Conservation (phyloP, 2,329 filamentous ascomycete species). For the Aureobasidium sp. region DNA sequence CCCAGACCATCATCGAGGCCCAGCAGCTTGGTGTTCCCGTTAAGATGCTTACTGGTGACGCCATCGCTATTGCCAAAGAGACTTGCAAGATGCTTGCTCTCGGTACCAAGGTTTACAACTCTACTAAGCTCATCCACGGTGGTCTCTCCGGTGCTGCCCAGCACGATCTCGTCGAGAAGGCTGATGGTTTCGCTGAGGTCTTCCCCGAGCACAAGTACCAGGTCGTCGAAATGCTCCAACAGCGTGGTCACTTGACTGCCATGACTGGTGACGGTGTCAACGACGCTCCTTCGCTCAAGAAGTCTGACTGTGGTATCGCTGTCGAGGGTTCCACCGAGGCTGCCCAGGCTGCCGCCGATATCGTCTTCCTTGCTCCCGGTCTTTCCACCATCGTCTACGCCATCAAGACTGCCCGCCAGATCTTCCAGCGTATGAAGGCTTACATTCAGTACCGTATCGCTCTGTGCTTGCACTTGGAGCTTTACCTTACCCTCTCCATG, state of each 20-base stretch:
- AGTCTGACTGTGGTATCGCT: constrained; percentile 67
- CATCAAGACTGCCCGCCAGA: constrained; percentile 67
- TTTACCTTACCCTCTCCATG: constrained; percentile 72
- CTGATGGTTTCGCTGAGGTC: constrained; percentile 66
- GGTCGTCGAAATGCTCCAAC: constrained; percentile 69
- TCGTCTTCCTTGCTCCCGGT: constrained; percentile 67
- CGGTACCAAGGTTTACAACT: constrained; percentile 76
- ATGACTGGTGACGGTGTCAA: constrained; percentile 75
- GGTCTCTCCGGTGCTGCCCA: constrained; percentile 66
- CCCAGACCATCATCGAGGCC: constrained; percentile 69
- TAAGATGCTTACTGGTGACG: constrained; percentile 78
- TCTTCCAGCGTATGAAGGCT: constrained; percentile 72
- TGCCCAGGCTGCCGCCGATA: constrained; percentile 65
- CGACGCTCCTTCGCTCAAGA: constrained; percentile 66
- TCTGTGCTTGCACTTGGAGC: constrained; percentile 65
- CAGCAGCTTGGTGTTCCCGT: constrained; percentile 69
- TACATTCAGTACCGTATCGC: constrained; percentile 74
- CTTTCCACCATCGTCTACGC: constrained; percentile 64
- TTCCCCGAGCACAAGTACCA: constrained; percentile 73
- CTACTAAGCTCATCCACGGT: constrained; percentile 68
- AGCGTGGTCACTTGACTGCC: constrained; percentile 64
- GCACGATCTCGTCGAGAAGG: constrained; percentile 69
- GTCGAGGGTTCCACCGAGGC: constrained; percentile 67
- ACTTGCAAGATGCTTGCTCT: constrained; percentile 77
- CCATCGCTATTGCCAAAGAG: constrained; percentile 72